phyloP scores from a whole-genome alignment of 192 early-diverging fungal species.

The Lobosporangium transversale region DNA sequence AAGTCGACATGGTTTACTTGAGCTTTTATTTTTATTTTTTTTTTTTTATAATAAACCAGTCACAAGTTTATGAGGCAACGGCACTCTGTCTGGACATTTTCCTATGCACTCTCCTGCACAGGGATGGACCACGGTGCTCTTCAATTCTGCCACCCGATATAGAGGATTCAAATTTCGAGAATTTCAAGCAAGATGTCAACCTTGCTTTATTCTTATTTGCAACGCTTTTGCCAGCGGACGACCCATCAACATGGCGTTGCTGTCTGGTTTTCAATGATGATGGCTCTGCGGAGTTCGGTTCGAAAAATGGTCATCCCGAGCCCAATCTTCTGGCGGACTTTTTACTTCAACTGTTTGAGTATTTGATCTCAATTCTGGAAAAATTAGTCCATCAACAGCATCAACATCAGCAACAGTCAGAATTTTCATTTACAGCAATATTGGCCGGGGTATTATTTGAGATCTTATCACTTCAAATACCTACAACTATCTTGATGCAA shows the following conservation, averaged over 20 bases:
- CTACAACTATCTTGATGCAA: not conserved
- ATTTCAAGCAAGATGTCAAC: too few species aligned
- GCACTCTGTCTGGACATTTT: slow-evolving; percentile 29
- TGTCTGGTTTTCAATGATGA: too few species aligned
- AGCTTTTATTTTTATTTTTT: not conserved
- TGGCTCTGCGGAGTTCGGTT: not conserved
- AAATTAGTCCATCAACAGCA: not conserved
- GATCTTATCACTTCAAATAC: slow-evolving; percentile 13
- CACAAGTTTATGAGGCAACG: slow-evolving; percentile 1
- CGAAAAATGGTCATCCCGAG: too few species aligned
- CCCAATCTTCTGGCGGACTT: slow-evolving; percentile 6
- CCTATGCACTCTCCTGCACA: slow-evolving; percentile 6
- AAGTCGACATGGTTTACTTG: not conserved
- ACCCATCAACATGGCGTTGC: slow-evolving; percentile 8
- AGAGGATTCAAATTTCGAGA: too few species aligned
- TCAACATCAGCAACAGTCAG: not conserved
- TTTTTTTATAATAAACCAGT: not conserved
- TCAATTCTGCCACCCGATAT: too few species aligned
- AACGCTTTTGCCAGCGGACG: slow-evolving; percentile 14
- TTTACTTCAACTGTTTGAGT: slow-evolving; percentile 9
- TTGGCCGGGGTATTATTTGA: not conserved
- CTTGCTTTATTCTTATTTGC: slow-evolving; percentile 4
- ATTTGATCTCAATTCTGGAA: slow-evolving; percentile 18
- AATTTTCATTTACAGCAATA: not conserved
- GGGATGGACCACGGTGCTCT: not conserved